Percentiles rank a stretch among this genome's conserved stretches.
Conservation (phyloP, 306 rosid genomes). For the Quillaja saponaria region DNA sequence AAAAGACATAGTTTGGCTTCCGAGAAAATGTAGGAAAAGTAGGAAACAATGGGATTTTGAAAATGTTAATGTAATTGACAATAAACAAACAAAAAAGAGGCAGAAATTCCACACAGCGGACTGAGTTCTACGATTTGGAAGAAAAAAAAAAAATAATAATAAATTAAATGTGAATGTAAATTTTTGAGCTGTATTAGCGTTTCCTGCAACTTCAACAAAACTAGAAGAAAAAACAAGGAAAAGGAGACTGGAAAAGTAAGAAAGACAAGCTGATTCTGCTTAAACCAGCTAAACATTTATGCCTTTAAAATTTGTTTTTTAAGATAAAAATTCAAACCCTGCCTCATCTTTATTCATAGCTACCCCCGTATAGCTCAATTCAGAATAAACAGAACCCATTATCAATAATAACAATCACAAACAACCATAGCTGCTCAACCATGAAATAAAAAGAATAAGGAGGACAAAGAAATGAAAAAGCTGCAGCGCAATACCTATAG, state of each 20-base stretch:
- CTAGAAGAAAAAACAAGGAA: not conserved
- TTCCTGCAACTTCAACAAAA: not conserved
- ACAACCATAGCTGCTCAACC: not conserved
- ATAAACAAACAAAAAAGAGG: not conserved
- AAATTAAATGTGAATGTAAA: too few relatives aligned
- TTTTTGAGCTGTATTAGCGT: not conserved
- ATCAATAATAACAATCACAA: not conserved
- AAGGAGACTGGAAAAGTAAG: not conserved
- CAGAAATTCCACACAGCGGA: not conserved
- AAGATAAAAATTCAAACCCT: too few relatives aligned
- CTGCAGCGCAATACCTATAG: not conserved
- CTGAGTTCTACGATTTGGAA: too few relatives aligned
- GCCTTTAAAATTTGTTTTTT: too few relatives aligned
- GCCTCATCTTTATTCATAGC: too few relatives aligned
- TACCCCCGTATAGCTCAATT: not conserved
- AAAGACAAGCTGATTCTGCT: not conserved
- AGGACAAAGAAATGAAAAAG: too few relatives aligned
- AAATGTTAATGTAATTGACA: not conserved
- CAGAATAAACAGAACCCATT: not conserved
- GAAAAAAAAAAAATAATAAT: too few relatives aligned
- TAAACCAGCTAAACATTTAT: not conserved
- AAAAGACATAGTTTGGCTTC: slow-evolving; percentile 13
- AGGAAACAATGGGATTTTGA: not conserved
- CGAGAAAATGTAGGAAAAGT: slow-evolving; percentile 24
- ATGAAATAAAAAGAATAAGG: too few relatives aligned